These are phyloP conservation scores for Colletotrichum chlorophyti DNA, from an alignment of 2,329 filamentous ascomycete genomes.

Conservation along the genomic window DNA sequence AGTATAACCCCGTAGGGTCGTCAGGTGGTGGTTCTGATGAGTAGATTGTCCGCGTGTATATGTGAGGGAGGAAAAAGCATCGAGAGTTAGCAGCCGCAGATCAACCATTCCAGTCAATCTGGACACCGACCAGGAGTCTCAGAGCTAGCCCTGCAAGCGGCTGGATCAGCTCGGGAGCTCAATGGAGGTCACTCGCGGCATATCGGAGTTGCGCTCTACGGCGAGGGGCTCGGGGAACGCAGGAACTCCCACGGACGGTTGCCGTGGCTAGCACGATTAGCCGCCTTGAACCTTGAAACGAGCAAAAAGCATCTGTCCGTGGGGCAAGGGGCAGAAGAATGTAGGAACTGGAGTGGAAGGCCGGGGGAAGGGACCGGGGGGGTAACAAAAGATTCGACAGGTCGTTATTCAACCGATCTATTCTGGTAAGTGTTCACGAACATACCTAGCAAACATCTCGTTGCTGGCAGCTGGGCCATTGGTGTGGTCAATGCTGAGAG, in stretches of 20 bases:
- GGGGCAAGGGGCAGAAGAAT: background rate
- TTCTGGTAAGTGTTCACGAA: too few species aligned
- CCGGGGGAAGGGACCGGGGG: background rate
- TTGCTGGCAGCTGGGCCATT: background rate
- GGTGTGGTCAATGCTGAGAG: background rate
- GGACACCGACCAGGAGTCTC: background rate
- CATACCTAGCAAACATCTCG: too few species aligned
- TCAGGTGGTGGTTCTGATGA: slow-evolving; percentile 1
- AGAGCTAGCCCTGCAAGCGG: slow-evolving; percentile 8
- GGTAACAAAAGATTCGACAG: too few species aligned
- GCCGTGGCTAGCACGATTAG: background rate
- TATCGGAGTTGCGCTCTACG: too few species aligned
- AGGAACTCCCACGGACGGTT: background rate
- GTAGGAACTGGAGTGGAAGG: background rate
- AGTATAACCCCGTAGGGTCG: background rate
- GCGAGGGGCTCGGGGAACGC: too few species aligned
- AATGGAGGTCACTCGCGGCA: too few species aligned
- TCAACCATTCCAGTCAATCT: background rate
- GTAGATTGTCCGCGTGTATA: background rate
- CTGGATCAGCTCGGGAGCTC: background rate
- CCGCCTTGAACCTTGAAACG: slow-evolving; percentile 23
- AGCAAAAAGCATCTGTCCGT: background rate
- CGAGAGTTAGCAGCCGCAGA: background rate
- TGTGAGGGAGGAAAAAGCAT: slow-evolving; percentile 12
- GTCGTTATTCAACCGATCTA: background rate